Evolutionary conservation across 1,284 basidiomycete species (phyloP), one percentile per base, ranked within the genome.

Genomic region (Dichomitus squalens): DNA sequence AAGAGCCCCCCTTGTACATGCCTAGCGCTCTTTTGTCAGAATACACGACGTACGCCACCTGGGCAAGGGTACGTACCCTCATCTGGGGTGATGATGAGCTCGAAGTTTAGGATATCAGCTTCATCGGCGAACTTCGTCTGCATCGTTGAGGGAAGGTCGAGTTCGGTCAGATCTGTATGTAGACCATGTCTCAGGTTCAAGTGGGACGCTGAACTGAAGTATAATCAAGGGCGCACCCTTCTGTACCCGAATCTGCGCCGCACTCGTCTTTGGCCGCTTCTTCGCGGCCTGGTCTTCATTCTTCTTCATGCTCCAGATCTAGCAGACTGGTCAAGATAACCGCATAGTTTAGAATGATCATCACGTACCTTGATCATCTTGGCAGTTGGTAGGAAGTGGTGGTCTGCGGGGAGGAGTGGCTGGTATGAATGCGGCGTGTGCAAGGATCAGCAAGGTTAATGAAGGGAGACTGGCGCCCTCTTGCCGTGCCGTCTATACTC

Each of bases 301-400:
- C 87, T 97, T 96, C 87, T 97, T 97, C 87, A 98, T 92, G 66
- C 88, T 93, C 91, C 95, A 97, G 70, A 98, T 96, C 95, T 98
- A 67, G 36, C 27, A 29, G 27, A 40, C 5, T 20, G 11, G 27
- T 33, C 18, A 48, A 40, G 44, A 21, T 46, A 49, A 20, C 11
- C 3, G 29, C n/a, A 38, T 4, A 25, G 27, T 18, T n/a, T 27
- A 14, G 14, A 14, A 50, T n/a, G n/a, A 9, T n/a, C 4, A 5
- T 1, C 7, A 2, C 63, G 50, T 63, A 81, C 85, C 77, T 86
- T 86, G 63, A 87, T 82, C 85, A 87, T 87, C 65, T 62, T 50
- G 59, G 40, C 47, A 39, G 38, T 39, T 38, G 23, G 54, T 43
- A 14, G 29, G 44, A 38, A 20, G 40, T 20, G 25, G 53, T 48